These are phyloP conservation scores for Pleurostoma richardsiae DNA, from an alignment of 2,329 filamentous ascomycete species.

Conservation along the genomic window DNA sequence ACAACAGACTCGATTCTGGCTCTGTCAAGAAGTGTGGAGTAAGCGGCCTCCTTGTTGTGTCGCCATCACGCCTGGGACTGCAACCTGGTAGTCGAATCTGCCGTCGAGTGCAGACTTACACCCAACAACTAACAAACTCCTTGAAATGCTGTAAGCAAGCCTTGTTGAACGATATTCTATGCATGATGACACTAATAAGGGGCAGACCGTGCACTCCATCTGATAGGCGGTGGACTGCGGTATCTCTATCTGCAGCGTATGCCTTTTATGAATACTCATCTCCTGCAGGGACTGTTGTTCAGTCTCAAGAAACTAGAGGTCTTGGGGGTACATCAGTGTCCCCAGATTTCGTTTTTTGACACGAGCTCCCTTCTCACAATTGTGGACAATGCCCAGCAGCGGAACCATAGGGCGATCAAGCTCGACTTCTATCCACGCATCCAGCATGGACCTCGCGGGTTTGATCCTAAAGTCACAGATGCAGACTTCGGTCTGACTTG, in stretches of 20 bases:
- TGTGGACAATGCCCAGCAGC: not conserved
- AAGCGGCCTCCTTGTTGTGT: too few species aligned
- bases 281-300: not conserved
- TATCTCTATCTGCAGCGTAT: not conserved
- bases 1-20: too few species aligned
- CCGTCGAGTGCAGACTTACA: too few species aligned
- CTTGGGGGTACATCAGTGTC: not conserved
- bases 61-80: too few species aligned
- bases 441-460: conserved; percentile 7
- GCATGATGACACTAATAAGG: too few species aligned
- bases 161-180: not conserved
- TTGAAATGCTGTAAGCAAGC: not conserved
- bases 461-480: too few species aligned
- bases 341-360: not conserved
- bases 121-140: not conserved
- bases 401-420: conserved; percentile 9
- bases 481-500: too few species aligned
- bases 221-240: not conserved
- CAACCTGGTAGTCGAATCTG: too few species aligned
- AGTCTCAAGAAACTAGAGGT: not conserved
- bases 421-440: conserved; percentile 11
- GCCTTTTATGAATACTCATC: not conserved
- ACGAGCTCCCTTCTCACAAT: not conserved
- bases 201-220: not conserved
- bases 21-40: too few species aligned